These are phyloP conservation scores for Trichothecium roseum DNA, from an alignment of 2,329 filamentous ascomycete species.

Conservation along the genomic window DNA sequence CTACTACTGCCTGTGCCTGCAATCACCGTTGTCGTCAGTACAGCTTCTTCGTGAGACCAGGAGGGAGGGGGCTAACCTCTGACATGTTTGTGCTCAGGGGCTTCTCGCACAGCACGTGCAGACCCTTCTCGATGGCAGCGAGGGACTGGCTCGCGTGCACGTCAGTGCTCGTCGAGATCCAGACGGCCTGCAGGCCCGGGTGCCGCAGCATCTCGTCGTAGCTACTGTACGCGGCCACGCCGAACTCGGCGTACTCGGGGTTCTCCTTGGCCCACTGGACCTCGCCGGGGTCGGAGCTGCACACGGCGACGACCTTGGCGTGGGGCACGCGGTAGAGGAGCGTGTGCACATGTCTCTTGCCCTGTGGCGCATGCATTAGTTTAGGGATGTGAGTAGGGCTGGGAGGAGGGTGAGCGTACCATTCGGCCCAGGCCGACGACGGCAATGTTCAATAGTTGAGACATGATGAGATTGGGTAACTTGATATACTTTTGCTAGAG, in stretches of 20 bases:
- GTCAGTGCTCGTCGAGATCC: constrained; percentile 32
- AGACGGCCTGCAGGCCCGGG: constrained; percentile 31
- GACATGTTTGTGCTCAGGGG: constrained; percentile 48
- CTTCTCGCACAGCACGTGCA: constrained; percentile 51
- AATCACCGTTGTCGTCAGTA: constrained; percentile 21
- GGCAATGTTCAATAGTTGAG: constrained; percentile 27
- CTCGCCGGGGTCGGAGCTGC: constrained; percentile 32
- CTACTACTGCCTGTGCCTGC: constrained; percentile 49
- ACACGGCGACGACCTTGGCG: constrained; percentile 38
- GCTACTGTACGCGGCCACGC: constrained; percentile 29
- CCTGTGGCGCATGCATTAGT: background rate
- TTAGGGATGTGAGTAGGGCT: background rate
- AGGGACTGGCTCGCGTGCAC: constrained; percentile 48
- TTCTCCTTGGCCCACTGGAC: constrained; percentile 31
- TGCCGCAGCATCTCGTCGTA: constrained; percentile 35
- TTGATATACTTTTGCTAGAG: too few relatives aligned
- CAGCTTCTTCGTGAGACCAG: constrained; percentile 18
- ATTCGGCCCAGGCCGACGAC: constrained; percentile 41
- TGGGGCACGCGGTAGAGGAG: constrained; percentile 33
- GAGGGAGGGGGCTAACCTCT: constrained; percentile 31
- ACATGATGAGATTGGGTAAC: too few relatives aligned
- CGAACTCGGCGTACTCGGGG: constrained; percentile 31
- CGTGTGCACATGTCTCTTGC: constrained; percentile 35
- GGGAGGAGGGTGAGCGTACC: constrained; percentile 22
- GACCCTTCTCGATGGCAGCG: constrained; percentile 40